Evolutionary conservation across 108 stramenopile species (phyloP), one percentile per base, ranked within the genome.

Genomic region (Parmales sp.): DNA sequence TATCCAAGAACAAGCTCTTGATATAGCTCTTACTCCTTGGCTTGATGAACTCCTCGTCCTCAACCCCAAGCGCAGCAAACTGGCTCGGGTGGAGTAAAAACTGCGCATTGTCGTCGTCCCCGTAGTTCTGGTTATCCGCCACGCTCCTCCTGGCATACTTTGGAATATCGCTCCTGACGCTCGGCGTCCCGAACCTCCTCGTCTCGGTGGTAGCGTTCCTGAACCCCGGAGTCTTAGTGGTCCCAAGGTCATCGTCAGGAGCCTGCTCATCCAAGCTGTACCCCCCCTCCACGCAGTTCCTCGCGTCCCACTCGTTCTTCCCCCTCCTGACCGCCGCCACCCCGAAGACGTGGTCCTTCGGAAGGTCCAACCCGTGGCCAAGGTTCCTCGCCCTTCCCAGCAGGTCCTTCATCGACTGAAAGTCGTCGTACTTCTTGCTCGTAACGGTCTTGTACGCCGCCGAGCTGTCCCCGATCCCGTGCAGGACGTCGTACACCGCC

Each of bases 51-150:
- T 86, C 85, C 48, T 72, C 69, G 43, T 86, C 83, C 63, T 84
- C 79, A 9, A 86, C 69, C 7, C 85, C 85, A 38, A 83, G 39
- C 7, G 73, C 54, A 9, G 75, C 71, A 51, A 83, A 78, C 43
- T 77, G 63, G 43, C 76, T 77, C 4, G 85, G 85, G 28, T 76
- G 48, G 39, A 78, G 60, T 43, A 78, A 66, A 20, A 67, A 75
- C 23, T 51, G 43, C 8, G 82, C 82, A 51, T 54, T 77, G 20
- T 74, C 71, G 66, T 83, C 82, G 49, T 88, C 86, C 2, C 88
- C 88, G 63, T 86, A 88, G 63, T 88, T 88, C 66, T 85, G 86
- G n/a, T 65, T 45, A 51, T 88, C 86, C 16, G 85, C 86, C 16
- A 88, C 72, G 6, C 82, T 83, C 3, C 78, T 68, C 36, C 65